Base-by-base conservation (phyloP, 768 basidiomycete species). In the Mycena galericulata region DNA sequence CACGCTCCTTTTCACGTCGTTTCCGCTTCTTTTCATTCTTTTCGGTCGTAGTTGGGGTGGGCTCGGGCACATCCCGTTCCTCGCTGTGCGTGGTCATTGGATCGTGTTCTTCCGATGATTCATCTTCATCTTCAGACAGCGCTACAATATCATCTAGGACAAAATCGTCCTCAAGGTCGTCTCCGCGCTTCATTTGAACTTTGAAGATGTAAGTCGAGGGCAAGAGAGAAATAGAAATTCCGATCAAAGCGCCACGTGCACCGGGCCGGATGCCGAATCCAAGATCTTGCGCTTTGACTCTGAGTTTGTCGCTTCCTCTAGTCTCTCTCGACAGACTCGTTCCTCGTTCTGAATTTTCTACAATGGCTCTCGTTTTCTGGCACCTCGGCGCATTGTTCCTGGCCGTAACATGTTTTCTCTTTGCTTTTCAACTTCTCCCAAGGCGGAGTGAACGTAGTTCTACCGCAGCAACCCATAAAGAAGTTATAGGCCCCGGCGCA, bases 151-250 rank as follows among this genome's bases (percentile, higher is more conserved):
- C 90, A 68, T 96, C 90, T 34, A 86, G 85, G 56, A 92, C 82
- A 75, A 92, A 94, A 70, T 95, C 92, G 77, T 96, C 95, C 53
- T 92, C 93, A 22, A 96, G 84, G 83, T 94, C 94, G 83, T 96
- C 93, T 46, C 91, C 90, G 68, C 79, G 81, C 38, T 77, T 78
- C 77, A 79, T 80, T 67, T 61, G 71, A 32, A 67, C 43, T 36
- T n/a, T n/a, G n/a, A n/a, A 45, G 53, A 63, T 55, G 63, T 67
- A 57, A 63, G 46, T 40, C 60, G 67, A 38, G n/a, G 38, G 59
- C 62, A 51, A 15, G 51, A 40, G 24, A 43, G 29, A 57, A 65
- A 29, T 47, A 29, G n/a, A 53, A 34, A 38, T 27, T 14, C 11
- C 27, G 29, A 30, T 18, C 2, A 18, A 22, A 50, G 32, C 22